These are phyloP conservation scores for Quercus phellos DNA, from an alignment of 331 rosid genomes.

Conservation along the genomic window DNA sequence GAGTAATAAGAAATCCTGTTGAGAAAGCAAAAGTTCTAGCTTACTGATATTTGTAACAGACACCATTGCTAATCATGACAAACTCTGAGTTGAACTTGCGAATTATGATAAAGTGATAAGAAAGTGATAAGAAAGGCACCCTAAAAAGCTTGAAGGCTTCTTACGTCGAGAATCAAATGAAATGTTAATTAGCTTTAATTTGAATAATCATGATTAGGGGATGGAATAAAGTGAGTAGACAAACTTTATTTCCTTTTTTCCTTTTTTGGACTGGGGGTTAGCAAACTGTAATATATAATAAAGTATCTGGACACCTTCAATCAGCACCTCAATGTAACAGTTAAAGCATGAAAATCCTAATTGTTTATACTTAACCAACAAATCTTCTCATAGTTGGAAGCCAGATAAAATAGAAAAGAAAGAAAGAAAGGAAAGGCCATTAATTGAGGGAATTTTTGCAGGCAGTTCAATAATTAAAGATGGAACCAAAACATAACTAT, in stretches of 20 bases:
- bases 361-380: not conserved
- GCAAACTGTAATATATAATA: not conserved
- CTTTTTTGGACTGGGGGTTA: constrained; percentile 12
- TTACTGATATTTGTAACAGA: not conserved
- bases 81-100: not conserved
- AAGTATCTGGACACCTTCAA: constrained; percentile 24
- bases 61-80: not conserved
- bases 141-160: constrained; percentile 30
- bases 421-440: not conserved
- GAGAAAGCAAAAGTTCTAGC: not conserved
- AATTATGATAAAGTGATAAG: constrained; percentile 27
- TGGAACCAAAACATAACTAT: not conserved
- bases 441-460: constrained; percentile 1
- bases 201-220: constrained; percentile 32
- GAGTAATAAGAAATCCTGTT: not conserved
- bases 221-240: constrained; percentile 51
- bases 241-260: constrained; percentile 28
- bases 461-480: not conserved
- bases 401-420: not conserved
- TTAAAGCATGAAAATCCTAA: constrained; percentile 20
- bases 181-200: constrained; percentile 26
- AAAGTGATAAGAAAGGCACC: constrained; percentile 34
- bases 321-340: constrained; percentile 61
- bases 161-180: constrained; percentile 26
- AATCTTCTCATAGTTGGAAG: constrained; percentile 6